These are phyloP conservation scores for Euphorbia celastroides DNA, from an alignment of 441 rosid species.

Conservation along the genomic window DNA sequence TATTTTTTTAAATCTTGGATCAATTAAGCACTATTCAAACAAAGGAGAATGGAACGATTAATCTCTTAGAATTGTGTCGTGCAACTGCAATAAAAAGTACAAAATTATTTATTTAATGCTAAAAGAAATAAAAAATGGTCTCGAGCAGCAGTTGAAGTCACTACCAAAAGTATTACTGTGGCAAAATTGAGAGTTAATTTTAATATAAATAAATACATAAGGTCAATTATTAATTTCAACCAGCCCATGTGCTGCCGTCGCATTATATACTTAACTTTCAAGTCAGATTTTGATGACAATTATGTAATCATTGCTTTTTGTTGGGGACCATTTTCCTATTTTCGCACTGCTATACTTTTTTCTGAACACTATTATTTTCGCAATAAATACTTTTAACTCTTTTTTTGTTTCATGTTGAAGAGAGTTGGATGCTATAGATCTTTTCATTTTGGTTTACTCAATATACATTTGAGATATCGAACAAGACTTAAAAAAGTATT, in stretches of 20 bases:
- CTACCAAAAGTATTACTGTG: slow-evolving; percentile 1
- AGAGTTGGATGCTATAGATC: too few species aligned
- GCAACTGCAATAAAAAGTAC: neutral
- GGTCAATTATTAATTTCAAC: slow-evolving; percentile 19
- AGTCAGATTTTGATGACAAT: slow-evolving; percentile 5
- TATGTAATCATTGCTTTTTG: neutral
- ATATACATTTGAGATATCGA: too few species aligned
- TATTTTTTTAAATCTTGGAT: too few species aligned
- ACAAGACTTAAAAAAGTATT: too few species aligned
- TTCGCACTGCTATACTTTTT: neutral
- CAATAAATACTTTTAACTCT: neutral
- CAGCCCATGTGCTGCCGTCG: slow-evolving; percentile 9
- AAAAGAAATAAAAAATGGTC: neutral
- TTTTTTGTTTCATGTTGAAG: too few species aligned
- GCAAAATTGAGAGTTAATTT: neutral
- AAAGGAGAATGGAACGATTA: too few species aligned
- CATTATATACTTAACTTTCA: slow-evolving; percentile 1
- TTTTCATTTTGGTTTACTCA: too few species aligned
- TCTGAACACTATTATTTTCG: neutral
- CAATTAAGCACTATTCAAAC: too few species aligned
- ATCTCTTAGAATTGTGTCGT: too few species aligned
- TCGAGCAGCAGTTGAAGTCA: slow-evolving; percentile 13
- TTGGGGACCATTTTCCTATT: neutral
- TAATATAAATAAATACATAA: neutral
- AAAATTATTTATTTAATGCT: slow-evolving; percentile 2